Base-by-base conservation (phyloP, 495 filamentous ascomycete species). In the Parmelia sp. region DNA sequence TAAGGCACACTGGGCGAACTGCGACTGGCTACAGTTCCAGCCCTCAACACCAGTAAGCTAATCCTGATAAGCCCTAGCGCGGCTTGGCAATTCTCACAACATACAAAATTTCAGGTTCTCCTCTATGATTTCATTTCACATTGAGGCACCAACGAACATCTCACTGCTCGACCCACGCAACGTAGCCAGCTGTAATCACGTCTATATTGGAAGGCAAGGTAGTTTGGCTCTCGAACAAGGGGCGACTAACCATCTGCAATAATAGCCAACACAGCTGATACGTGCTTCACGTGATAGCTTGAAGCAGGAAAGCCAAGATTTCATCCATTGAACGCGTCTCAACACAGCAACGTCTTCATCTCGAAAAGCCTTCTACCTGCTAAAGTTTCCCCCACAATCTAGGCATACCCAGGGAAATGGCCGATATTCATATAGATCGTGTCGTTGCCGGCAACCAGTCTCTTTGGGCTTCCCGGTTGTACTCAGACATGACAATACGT, bases 401-500 rank as follows among this genome's bases (percentile, higher is more conserved):
- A 21, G 19, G 49, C 17, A 6, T n/a, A 23, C 37, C 44, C 17
- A 12, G 21, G 31, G 40, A 14, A 11, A 65, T 53, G 56, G 40
- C 21, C n/a, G n/a, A 59, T n/a, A 49, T 12, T n/a, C 17, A 51
- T 19, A 40, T 25, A 49, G 27, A 51, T 19, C 29, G n/a, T 4
- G 21, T 29, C n/a, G 1, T 40, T 4, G n/a, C 45, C 9, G 37
- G 45, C 33, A 56, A 23, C 19, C n/a, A 57, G 31, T 36, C 4
- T 6, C 39, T 56, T 5, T 61, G 62, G 31, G 53, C 51, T 12
- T 70, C 69, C 1, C 65, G 45, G 23, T 71, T 74, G 53, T 75
- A 73, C 66, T 69, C 72, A 23, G 73, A 78, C 63, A 51, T 79
- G 29, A 71, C 65, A 4, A 66, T 79, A 23, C 49, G 25, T 19